phyloP scores from a whole-genome alignment of 345 rosid genomes.

The Zanthoxylum bungeanum region DNA sequence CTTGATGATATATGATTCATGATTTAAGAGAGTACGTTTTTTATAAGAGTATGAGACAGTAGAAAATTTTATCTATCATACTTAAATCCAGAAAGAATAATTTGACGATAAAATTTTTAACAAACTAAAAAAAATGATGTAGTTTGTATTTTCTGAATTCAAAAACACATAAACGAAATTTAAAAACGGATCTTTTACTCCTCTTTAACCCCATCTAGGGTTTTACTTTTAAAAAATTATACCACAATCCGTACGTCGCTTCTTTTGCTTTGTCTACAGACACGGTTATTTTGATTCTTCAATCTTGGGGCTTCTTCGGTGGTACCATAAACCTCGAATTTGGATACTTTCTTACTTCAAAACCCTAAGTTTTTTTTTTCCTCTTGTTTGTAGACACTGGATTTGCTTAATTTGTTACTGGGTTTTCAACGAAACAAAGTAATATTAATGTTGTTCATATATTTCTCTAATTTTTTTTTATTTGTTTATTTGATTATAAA shows the following conservation, averaged over 20 bases:
- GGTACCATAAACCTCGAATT: not conserved
- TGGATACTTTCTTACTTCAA: not conserved
- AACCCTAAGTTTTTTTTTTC: slow-evolving; percentile 9
- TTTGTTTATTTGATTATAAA: not conserved
- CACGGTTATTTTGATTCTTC: not conserved
- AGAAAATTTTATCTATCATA: too few species aligned
- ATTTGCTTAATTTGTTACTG: not conserved
- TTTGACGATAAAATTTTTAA: too few species aligned
- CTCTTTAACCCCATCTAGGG: not conserved
- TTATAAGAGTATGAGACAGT: too few species aligned
- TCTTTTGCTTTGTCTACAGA: not conserved
- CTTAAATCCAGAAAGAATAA: too few species aligned
- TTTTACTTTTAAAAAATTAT: not conserved
- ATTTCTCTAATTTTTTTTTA: not conserved
- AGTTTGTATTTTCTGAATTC: too few species aligned
- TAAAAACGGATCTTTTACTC: slow-evolving; percentile 12
- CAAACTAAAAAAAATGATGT: too few species aligned
- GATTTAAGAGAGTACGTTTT: too few species aligned
- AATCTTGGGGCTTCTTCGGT: not conserved
- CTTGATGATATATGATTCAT: too few species aligned
- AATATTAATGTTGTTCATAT: not conserved
- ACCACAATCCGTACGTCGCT: not conserved
- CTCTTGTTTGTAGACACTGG: not conserved
- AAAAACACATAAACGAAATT: too few species aligned
- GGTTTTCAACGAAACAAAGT: not conserved